These are phyloP conservation scores for Brassica balearica DNA, from an alignment of 441 rosid species.

Conservation along the genomic window DNA sequence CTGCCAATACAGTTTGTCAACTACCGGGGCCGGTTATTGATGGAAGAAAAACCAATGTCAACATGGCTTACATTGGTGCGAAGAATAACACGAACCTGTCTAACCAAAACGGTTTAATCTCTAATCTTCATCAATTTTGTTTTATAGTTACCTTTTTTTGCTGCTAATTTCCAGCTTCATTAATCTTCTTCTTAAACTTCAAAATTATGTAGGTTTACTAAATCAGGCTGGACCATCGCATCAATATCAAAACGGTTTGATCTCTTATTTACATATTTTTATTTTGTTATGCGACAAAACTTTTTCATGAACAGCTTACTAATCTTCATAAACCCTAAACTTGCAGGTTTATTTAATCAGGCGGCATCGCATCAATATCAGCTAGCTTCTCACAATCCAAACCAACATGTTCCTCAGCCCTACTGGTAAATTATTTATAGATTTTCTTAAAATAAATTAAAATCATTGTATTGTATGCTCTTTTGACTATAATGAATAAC, in stretches of 20 bases:
- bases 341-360: slow-evolving; percentile 1
- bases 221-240: background rate
- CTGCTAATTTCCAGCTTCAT: background rate
- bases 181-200: background rate
- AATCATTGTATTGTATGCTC: background rate
- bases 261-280: background rate
- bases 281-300: background rate
- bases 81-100: background rate
- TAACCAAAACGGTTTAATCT: slow-evolving; percentile 24
- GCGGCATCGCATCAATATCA: background rate
- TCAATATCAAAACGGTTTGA: slow-evolving; percentile 3
- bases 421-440: slow-evolving; percentile 2
- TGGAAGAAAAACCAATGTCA: slow-evolving; percentile 28
- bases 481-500: background rate
- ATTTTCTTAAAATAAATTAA: background rate
- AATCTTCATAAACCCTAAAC: background rate
- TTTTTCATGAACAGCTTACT: background rate
- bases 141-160: background rate
- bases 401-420: background rate
- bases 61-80: slow-evolving; percentile 5
- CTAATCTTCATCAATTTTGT: background rate
- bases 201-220: background rate
- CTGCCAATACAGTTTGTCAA: slow-evolving; percentile 1
- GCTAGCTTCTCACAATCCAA: background rate
- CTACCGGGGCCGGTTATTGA: background rate